Evolutionary conservation across 75 land plant genomes (phyloP).

Genomic region (Ceratopteris richardii): DNA sequence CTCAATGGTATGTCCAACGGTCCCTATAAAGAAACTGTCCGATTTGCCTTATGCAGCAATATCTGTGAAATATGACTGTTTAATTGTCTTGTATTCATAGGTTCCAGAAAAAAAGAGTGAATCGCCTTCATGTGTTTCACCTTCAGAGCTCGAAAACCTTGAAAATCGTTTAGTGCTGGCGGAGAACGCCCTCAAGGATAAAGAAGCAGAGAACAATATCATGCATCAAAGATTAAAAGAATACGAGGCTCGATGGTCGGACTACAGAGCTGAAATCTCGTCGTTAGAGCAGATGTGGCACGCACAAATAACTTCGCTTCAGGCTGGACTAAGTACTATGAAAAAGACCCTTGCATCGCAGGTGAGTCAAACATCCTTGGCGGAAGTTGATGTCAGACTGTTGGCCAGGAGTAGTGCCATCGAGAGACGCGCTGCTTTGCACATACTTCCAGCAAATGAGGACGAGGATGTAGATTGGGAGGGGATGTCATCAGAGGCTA

Average conservation of each 20-base stretch:
- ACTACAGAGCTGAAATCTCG: constrained; percentile 63
- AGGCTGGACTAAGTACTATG: constrained; percentile 63
- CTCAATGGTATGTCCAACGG: too few species aligned
- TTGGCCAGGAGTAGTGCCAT: constrained; percentile 16
- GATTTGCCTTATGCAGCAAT: too few species aligned
- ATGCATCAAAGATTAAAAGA: constrained; percentile 51
- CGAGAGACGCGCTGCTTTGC: constrained; percentile 13
- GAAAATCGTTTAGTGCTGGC: constrained; percentile 47
- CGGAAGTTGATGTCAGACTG: constrained; percentile 16
- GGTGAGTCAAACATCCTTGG: constrained; percentile 9
- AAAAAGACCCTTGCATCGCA: constrained; percentile 55
- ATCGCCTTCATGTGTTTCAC: constrained; percentile 22
- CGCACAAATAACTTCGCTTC: constrained; percentile 54
- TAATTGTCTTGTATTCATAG: not conserved
- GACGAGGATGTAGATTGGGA: constrained; percentile 64
- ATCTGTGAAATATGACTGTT: not conserved
- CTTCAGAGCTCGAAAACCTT: constrained; percentile 41
- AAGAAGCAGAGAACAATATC: constrained; percentile 69
- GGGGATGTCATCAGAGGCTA: constrained; percentile 41
- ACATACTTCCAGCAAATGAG: constrained; percentile 20
- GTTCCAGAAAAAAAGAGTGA: constrained; percentile 2
- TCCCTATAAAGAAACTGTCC: too few species aligned
- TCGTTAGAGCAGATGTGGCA: constrained; percentile 88
- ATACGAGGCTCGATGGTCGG: constrained; percentile 64
- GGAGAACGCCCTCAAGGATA: constrained; percentile 56